Conservation (phyloP, 805 yeast genomes). For the Cyberlindnera suaveolens region DNA sequence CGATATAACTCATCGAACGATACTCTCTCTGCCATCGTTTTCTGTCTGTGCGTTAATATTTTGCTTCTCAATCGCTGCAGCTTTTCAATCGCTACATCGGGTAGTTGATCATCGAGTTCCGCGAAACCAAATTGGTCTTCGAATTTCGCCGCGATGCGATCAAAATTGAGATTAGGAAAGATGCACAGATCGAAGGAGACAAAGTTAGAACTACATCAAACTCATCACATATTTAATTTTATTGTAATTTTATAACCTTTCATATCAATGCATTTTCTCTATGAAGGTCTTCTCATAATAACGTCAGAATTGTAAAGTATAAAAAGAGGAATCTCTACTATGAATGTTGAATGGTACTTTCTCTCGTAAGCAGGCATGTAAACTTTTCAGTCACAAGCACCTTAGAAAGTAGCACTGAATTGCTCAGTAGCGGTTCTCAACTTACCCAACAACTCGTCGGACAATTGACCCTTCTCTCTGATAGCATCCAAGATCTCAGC, state of each 20-base stretch:
- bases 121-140: too few relatives aligned
- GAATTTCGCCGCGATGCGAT: too few relatives aligned
- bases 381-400: not conserved
- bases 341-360: constrained; percentile 12
- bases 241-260: constrained; percentile 11
- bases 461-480: constrained; percentile 82
- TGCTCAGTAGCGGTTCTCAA: constrained; percentile 90
- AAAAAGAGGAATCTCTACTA: constrained; percentile 16
- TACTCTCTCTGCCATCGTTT: constrained; percentile 29
- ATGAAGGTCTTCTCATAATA: constrained; percentile 17
- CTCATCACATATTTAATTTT: constrained; percentile 3
- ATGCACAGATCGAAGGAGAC: too few relatives aligned
- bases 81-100: too few relatives aligned
- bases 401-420: constrained; percentile 84
- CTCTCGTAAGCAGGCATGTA: not conserved
- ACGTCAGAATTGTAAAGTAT: constrained; percentile 16
- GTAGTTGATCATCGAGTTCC: not conserved
- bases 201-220: not conserved
- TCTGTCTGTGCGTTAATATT: too few relatives aligned
- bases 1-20: constrained; percentile 85
- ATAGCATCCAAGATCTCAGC: constrained; percentile 77
- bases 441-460: constrained; percentile 79
- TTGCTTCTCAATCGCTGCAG: not conserved
- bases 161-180: too few relatives aligned
- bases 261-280: not conserved